phyloP scores from a whole-genome alignment of 352 stramenopile species.

The Phytophthora nicotianae region DNA sequence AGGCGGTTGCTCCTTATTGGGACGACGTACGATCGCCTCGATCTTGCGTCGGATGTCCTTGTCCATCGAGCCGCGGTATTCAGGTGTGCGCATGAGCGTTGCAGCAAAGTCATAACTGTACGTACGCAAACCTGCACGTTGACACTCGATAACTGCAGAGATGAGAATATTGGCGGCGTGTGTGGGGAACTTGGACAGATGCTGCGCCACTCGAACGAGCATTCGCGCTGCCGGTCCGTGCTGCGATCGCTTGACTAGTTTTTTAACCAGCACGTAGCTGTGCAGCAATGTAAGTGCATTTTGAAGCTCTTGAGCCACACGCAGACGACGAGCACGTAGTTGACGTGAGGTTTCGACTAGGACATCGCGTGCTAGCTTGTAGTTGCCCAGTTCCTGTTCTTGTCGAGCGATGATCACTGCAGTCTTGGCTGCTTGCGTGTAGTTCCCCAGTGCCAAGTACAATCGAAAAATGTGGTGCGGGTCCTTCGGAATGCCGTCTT shows the following conservation, averaged over 20 bases:
- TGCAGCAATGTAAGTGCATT: conserved; percentile 91
- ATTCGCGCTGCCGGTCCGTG: conserved; percentile 88
- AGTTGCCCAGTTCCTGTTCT: conserved; percentile 94
- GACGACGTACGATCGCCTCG: conserved; percentile 93
- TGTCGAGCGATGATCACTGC: conserved; percentile 94
- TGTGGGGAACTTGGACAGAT: conserved; percentile 93
- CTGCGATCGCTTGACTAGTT: conserved; percentile 88
- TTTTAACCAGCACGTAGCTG: conserved; percentile 94
- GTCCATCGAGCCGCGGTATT: conserved; percentile 89
- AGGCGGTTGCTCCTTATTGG: conserved; percentile 87
- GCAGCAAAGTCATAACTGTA: conserved; percentile 93
- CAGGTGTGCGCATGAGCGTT: conserved; percentile 86
- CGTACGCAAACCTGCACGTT: conserved; percentile 88
- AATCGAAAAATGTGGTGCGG: conserved; percentile 95
- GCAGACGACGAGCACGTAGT: conserved; percentile 84
- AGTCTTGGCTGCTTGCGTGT: conserved; percentile 92
- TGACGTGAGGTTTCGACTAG: conserved; percentile 91
- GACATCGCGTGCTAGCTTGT: conserved; percentile 92
- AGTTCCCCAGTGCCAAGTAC: conserved; percentile 95
- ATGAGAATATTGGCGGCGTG: conserved; percentile 93
- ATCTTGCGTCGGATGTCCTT: conserved; percentile 94
- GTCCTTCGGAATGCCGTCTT: conserved; percentile 93
- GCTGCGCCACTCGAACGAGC: conserved; percentile 89
- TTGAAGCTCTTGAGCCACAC: conserved; percentile 89
- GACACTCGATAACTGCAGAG: conserved; percentile 94